phyloP scores from a whole-genome alignment of 1,139 yeast genomes.

The Saccharomyces uvarum region DNA sequence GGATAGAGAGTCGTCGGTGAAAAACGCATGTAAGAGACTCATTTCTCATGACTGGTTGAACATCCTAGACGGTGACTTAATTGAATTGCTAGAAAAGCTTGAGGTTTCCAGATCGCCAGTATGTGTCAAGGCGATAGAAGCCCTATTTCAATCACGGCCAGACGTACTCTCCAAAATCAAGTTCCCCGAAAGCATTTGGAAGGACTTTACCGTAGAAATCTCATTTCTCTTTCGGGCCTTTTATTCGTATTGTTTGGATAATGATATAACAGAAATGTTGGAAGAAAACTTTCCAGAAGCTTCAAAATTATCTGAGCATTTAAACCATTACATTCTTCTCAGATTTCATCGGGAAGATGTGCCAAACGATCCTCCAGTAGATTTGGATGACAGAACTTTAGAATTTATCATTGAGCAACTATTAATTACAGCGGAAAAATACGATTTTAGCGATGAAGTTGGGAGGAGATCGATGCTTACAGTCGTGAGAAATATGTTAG shows the following conservation, averaged over 20 bases:
- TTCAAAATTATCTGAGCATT: conserved; percentile 48
- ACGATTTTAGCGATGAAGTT: conserved; percentile 85
- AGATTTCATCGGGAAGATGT: conserved; percentile 34
- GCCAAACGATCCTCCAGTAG: conserved; percentile 11
- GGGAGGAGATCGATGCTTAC: conserved; percentile 80
- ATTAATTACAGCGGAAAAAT: conserved; percentile 55
- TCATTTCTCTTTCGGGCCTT: conserved; percentile 66
- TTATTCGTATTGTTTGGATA: conserved; percentile 54
- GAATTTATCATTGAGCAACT: conserved; percentile 76
- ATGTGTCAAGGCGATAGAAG: conserved; percentile 59
- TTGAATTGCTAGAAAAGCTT: conserved; percentile 62
- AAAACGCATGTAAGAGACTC: conserved; percentile 64
- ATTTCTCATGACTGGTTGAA: conserved; percentile 68
- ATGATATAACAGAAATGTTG: conserved; percentile 47
- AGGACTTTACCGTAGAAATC: conserved; percentile 61
- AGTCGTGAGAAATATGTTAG: conserved; percentile 55
- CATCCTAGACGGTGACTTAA: conserved; percentile 58
- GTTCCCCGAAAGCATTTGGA: conserved; percentile 60
- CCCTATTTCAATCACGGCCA: conserved; percentile 53
- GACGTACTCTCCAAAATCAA: conserved; percentile 54
- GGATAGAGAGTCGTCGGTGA: conserved; percentile 74
- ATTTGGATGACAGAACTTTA: conserved; percentile 43
- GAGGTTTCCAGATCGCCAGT: conserved; percentile 59
- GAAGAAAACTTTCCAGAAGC: conserved; percentile 79
- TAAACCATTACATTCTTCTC: conserved; percentile 37